Conservation (phyloP, 352 stramenopile genomes). For the Globisporangium paddicum region DNA sequence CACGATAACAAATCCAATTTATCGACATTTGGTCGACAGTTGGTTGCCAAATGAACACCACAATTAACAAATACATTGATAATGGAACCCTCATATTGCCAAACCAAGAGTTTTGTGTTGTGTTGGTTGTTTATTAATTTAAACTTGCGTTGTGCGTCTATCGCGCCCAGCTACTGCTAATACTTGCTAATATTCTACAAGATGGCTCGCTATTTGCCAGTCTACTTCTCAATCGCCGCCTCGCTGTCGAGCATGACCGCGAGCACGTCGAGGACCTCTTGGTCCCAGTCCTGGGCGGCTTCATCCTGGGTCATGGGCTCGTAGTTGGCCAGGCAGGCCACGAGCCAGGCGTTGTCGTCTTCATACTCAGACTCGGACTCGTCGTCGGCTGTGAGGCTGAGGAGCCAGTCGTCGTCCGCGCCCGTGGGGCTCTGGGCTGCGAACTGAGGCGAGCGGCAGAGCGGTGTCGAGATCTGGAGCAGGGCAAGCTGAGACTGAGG, state of each 20-base stretch:
- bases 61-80: not conserved
- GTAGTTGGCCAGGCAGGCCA: not conserved
- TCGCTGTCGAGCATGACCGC: constrained; percentile 2
- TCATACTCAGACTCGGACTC: not conserved
- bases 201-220: not conserved
- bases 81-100: not conserved
- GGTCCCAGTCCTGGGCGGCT: constrained; percentile 3
- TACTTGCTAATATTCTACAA: not conserved
- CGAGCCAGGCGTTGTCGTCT: constrained; percentile 2
- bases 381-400: not conserved
- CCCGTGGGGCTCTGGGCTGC: constrained; percentile 5
- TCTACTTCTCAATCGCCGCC: not conserved
- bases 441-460: not conserved
- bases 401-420: constrained; percentile 5
- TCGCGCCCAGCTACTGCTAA: not conserved
- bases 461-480: not conserved
- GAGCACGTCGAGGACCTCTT: constrained; percentile 3
- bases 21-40: not conserved
- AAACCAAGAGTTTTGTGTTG: not conserved
- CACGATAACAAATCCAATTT: not conserved
- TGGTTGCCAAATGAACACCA: not conserved
- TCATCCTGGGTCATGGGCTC: constrained; percentile 6
- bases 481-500: not conserved
- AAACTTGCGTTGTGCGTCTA: not conserved
- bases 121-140: not conserved